Conservation (phyloP, 164 flowering plant genomes). For the Macadamia tetraphylla region DNA sequence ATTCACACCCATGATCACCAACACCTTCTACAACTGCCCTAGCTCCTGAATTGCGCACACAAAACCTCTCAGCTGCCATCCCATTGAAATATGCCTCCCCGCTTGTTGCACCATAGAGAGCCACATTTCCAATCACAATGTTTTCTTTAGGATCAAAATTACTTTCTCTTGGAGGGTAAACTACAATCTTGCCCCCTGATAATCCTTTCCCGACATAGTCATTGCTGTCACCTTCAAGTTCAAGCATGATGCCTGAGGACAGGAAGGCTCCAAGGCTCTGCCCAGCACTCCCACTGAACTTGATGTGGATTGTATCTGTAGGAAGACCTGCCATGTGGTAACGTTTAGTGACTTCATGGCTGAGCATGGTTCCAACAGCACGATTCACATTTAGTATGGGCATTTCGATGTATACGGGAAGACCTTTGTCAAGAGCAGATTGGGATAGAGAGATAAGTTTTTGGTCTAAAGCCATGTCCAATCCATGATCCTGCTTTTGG, state of each 20-base stretch:
- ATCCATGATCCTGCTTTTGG: slow-evolving; percentile 93
- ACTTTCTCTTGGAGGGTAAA: slow-evolving; percentile 88
- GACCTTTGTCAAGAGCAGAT: slow-evolving; percentile 65
- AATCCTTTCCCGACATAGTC: slow-evolving; percentile 99
- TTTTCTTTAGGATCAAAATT: slow-evolving; percentile 92
- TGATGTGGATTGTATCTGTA: slow-evolving; percentile 79
- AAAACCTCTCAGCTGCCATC: slow-evolving; percentile 99
- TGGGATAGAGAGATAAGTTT: slow-evolving; percentile 57
- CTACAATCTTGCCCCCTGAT: slow-evolving; percentile 95
- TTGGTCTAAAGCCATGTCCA: slow-evolving; percentile 92
- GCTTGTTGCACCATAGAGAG: slow-evolving; percentile 91
- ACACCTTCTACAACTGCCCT: slow-evolving; percentile 96
- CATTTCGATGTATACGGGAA: slow-evolving; percentile 84
- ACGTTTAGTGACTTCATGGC: slow-evolving; percentile 92
- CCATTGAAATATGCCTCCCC: slow-evolving; percentile 99
- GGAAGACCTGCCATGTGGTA: slow-evolving; percentile 82
- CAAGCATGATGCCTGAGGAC: slow-evolving; percentile 82
- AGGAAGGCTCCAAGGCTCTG: slow-evolving; percentile 99
- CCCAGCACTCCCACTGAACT: slow-evolving; percentile 92
- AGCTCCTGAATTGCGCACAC: slow-evolving; percentile 98
- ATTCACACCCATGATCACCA: slow-evolving; percentile 99
- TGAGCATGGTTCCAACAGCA: slow-evolving; percentile 98
- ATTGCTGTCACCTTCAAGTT: slow-evolving; percentile 98
- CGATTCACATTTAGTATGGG: slow-evolving; percentile 81
- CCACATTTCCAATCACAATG: slow-evolving; percentile 97